These are phyloP conservation scores for Talaromyces pinophilus DNA, from an alignment of 2,329 filamentous ascomycete genomes.

Conservation along the genomic window DNA sequence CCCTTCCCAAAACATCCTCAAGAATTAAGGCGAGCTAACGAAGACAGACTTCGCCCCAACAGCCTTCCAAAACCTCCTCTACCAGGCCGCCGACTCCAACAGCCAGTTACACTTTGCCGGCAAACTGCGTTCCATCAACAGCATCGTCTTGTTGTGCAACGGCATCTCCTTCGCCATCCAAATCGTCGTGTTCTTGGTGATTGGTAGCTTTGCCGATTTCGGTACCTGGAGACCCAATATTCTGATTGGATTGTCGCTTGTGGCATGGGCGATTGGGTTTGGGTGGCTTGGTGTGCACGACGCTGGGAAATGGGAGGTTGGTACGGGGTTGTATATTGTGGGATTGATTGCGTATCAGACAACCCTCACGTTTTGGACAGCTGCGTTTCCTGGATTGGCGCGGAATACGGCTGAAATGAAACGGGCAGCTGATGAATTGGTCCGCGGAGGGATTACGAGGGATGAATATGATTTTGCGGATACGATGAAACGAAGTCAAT, in stretches of 20 bases:
- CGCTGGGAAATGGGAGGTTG: conserved; percentile 60
- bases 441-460: conserved; percentile 55
- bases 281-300: conserved; percentile 67
- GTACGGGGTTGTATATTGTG: conserved; percentile 64
- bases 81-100: conserved; percentile 59
- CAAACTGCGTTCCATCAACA: conserved; percentile 60
- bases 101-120: conserved; percentile 59
- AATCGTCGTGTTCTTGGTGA: conserved; percentile 52
- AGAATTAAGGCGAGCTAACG: neutral
- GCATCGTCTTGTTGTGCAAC: conserved; percentile 65
- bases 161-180: conserved; percentile 70
- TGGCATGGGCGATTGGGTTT: conserved; percentile 66
- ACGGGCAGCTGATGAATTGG: conserved; percentile 52
- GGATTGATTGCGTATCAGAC: conserved; percentile 68
- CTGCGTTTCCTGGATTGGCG: conserved; percentile 61
- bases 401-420: conserved; percentile 56
- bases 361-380: conserved; percentile 68
- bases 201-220: conserved; percentile 60
- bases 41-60: conserved; percentile 59
- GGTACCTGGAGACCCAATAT: conserved; percentile 65
- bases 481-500: conserved; percentile 63
- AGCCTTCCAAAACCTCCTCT: conserved; percentile 65
- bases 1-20: neutral
- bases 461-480: conserved; percentile 63
- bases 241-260: conserved; percentile 60